A percentile compares a stretch with the other conserved stretches of the same genome.
These are phyloP conservation scores for Tremella yokohamensis DNA, from an alignment of 768 basidiomycete species.

Conservation along the genomic window DNA sequence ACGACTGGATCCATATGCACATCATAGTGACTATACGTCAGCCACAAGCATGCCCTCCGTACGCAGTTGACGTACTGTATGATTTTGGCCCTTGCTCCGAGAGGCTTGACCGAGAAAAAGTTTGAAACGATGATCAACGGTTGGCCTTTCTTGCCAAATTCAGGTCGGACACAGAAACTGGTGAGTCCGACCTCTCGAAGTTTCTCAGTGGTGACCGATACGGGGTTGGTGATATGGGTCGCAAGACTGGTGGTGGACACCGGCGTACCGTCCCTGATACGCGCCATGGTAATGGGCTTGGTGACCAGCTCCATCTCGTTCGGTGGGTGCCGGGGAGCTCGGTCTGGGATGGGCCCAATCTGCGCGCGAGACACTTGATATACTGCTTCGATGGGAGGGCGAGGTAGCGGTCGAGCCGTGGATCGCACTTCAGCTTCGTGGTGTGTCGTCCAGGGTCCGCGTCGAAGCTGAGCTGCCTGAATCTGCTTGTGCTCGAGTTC, in stretches of 20 bases:
- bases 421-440: no score
- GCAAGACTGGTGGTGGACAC: not conserved
- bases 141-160: constrained; percentile 26
- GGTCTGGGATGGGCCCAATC: no score
- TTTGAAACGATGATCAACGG: constrained; percentile 28
- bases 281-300: no score
- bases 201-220: not conserved
- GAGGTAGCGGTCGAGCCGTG: no score
- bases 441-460: no score
- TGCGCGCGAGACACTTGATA: no score
- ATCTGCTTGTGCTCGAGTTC: no score
- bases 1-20: constrained; percentile 48
- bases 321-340: no score
- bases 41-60: not conserved
- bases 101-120: constrained; percentile 32
- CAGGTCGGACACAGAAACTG: constrained; percentile 39
- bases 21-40: constrained; percentile 44
- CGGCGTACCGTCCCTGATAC: no score
- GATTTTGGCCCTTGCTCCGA: constrained; percentile 24
- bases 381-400: no score
- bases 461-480: no score
- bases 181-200: constrained; percentile 12
- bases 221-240: not conserved
- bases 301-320: no score
- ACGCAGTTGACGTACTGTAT: constrained; percentile 16